Evolutionary conservation across 495 filamentous ascomycete species (phyloP).

Genomic region (Penicillium cosmopolitanum): DNA sequence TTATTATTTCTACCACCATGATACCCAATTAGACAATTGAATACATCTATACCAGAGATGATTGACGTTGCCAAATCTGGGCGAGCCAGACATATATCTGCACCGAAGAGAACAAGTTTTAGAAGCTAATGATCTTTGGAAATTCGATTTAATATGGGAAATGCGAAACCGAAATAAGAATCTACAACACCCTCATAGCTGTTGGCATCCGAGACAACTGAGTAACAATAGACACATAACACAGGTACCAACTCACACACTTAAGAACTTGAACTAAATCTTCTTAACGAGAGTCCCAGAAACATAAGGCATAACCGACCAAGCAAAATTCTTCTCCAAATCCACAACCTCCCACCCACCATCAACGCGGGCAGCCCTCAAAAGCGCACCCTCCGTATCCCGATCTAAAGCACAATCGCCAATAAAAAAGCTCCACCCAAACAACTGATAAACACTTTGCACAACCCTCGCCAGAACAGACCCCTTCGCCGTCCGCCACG

Average conservation of each 20-base stretch:
- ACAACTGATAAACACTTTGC: constrained; percentile 35
- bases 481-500: constrained; percentile 50
- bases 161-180: too few species aligned
- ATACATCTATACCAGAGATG: neutral
- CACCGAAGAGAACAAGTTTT: too few species aligned
- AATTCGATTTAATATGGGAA: too few species aligned
- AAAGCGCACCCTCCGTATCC: constrained; percentile 56
- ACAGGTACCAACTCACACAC: neutral
- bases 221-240: too few species aligned
- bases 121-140: too few species aligned
- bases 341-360: constrained; percentile 62
- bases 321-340: constrained; percentile 52
- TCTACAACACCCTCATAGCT: too few species aligned
- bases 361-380: constrained; percentile 41
- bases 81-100: too few species aligned
- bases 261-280: constrained; percentile 16
- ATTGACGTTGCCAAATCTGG: neutral
- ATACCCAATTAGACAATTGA: constrained; percentile 22
- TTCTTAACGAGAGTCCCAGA: constrained; percentile 57
- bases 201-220: too few species aligned
- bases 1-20: constrained; percentile 10
- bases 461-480: constrained; percentile 51
- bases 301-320: constrained; percentile 56
- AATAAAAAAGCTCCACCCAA: constrained; percentile 52
- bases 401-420: constrained; percentile 64